phyloP scores from a whole-genome alignment of 345 rosid species.

The Streptanthus diversifolius region DNA sequence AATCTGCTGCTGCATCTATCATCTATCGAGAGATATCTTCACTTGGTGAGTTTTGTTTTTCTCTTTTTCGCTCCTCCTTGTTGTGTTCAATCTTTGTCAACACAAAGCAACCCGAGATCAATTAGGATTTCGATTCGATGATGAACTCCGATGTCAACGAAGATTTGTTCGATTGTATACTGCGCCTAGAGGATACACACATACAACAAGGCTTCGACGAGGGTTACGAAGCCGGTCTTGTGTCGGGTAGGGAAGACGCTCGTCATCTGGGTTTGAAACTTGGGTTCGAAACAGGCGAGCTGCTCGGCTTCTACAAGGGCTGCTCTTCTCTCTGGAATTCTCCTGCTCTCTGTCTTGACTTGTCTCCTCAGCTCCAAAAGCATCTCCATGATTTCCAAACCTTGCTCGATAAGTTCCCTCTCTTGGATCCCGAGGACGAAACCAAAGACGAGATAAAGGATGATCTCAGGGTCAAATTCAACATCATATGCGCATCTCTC shows the following conservation, averaged over 20 bases:
- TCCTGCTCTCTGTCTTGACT: slow-evolving; percentile 46
- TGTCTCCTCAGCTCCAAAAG: slow-evolving; percentile 56
- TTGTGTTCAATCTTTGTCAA: neutral
- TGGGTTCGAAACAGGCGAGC: slow-evolving; percentile 81
- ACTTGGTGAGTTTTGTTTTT: neutral
- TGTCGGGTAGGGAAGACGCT: slow-evolving; percentile 54
- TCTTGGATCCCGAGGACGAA: slow-evolving; percentile 65
- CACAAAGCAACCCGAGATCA: too few species aligned
- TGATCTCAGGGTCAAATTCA: slow-evolving; percentile 59
- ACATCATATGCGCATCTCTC: slow-evolving; percentile 59
- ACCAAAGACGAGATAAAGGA: slow-evolving; percentile 53
- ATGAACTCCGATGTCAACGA: slow-evolving; percentile 5
- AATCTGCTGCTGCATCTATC: neutral
- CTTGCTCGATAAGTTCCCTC: slow-evolving; percentile 52
- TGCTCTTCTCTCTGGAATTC: slow-evolving; percentile 71
- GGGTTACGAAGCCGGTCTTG: slow-evolving; percentile 50
- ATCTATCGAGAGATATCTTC: neutral
- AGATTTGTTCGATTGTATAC: slow-evolving; percentile 54
- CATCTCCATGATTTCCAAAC: slow-evolving; percentile 53
- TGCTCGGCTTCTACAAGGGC: slow-evolving; percentile 72
- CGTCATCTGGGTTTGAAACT: slow-evolving; percentile 44
- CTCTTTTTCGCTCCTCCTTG: neutral
- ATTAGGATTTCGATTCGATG: neutral
- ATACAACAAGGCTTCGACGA: slow-evolving; percentile 56
- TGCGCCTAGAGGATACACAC: slow-evolving; percentile 61